A percentile compares a stretch with the other conserved stretches of the same genome.
Evolutionary conservation across 116 monocot species (phyloP).

Genomic region (Trichopus zeylanicus): DNA sequence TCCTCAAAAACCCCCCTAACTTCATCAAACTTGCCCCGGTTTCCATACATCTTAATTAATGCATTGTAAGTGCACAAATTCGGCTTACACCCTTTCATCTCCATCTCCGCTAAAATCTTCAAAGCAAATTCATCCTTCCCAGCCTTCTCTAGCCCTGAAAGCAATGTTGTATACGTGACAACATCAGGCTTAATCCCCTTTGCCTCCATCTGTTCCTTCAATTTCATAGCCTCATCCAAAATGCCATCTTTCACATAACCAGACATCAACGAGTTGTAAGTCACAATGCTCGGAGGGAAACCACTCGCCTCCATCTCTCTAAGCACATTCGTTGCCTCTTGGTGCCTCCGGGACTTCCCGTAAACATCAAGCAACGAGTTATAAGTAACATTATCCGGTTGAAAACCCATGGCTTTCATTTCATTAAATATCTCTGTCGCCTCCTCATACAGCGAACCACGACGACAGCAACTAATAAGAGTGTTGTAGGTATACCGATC

Average conservation of each 20-base stretch:
- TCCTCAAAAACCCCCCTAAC: constrained; percentile 81
- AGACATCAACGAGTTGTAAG: constrained; percentile 85
- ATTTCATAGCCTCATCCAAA: constrained; percentile 63
- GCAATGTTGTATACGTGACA: constrained; percentile 72
- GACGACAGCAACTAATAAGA: constrained; percentile 76
- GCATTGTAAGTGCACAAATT: constrained; percentile 93
- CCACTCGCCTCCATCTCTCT: constrained; percentile 65
- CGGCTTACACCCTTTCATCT: constrained; percentile 44
- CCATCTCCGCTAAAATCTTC: constrained; percentile 65
- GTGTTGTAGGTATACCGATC: constrained; percentile 94
- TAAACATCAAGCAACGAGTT: constrained; percentile 83
- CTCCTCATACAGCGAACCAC: constrained; percentile 56
- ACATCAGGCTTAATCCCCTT: constrained; percentile 84
- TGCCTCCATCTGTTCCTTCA: constrained; percentile 74
- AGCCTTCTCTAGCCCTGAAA: constrained; percentile 86
- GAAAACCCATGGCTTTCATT: constrained; percentile 62
- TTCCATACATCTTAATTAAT: constrained; percentile 90
- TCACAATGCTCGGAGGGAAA: constrained; percentile 51
- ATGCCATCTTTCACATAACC: constrained; percentile 74
- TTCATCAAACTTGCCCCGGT: constrained; percentile 60
- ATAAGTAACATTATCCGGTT: constrained; percentile 84
- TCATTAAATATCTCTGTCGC: constrained; percentile 54
- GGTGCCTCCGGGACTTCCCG: constrained; percentile 69
- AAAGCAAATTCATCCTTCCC: constrained; percentile 69
- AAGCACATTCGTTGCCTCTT: constrained; percentile 57